Conservation (phyloP, 352 stramenopile genomes). For the Phytophthora cryptogea region DNA sequence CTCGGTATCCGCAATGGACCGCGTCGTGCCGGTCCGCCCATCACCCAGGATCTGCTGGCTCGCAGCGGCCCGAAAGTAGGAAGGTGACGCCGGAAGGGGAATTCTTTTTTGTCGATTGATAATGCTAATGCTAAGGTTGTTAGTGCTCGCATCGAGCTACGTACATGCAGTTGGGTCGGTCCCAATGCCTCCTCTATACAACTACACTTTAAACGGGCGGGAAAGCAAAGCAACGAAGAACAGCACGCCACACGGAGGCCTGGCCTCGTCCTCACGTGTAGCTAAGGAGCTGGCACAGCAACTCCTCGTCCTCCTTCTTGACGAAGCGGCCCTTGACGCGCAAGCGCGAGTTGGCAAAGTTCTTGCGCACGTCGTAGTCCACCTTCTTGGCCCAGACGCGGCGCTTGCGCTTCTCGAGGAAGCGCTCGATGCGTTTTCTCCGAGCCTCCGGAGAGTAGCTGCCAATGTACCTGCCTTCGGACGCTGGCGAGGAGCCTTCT, state of each 20-base stretch:
- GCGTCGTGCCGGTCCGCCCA: constrained; percentile 12
- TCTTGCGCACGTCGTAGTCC: constrained; percentile 99
- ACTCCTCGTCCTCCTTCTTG: constrained; percentile 97
- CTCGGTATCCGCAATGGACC: constrained; percentile 9
- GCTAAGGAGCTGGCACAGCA: constrained; percentile 85
- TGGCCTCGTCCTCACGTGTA: constrained; percentile 57
- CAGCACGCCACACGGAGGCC: constrained; percentile 21
- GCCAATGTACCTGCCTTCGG: constrained; percentile 76
- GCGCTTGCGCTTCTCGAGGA: constrained; percentile 92
- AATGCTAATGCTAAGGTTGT: constrained; percentile 24
- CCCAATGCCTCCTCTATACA: constrained; percentile 47
- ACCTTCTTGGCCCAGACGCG: constrained; percentile 98
- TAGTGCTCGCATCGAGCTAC: constrained; percentile 18
- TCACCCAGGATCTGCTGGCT: constrained; percentile 19
- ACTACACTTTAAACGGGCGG: constrained; percentile 37
- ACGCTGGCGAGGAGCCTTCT: constrained; percentile 32
- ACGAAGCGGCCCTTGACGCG: constrained; percentile 98
- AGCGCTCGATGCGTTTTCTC: constrained; percentile 86
- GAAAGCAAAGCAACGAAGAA: constrained; percentile 38
- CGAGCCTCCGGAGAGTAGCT: constrained; percentile 89
- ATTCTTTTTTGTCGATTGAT: constrained; percentile 28
- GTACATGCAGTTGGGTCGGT: constrained; percentile 38
- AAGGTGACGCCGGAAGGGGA: constrained; percentile 16
- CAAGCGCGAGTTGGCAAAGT: constrained; percentile 98
- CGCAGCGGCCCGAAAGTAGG: background rate